These are phyloP conservation scores for Coemansia sp. DNA, from an alignment of 192 early-diverging fungal species.

Conservation along the genomic window DNA sequence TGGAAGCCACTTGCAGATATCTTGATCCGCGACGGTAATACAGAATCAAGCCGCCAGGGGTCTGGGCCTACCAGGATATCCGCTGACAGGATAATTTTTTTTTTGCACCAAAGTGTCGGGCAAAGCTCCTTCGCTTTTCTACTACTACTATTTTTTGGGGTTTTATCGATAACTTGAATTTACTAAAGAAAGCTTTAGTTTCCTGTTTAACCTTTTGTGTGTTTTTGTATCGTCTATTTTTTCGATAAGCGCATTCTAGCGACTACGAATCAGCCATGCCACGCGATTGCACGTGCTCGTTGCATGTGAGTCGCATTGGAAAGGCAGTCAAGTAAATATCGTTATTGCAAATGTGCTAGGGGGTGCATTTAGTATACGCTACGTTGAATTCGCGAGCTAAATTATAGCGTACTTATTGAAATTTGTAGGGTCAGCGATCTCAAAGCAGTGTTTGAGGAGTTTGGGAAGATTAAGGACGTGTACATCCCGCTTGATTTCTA, in stretches of 20 bases:
- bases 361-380: background rate
- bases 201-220: background rate
- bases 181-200: background rate
- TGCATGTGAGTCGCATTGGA: conserved; percentile 53
- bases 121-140: background rate
- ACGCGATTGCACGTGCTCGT: conserved; percentile 54
- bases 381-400: conserved; percentile 13
- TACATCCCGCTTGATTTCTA: conserved; percentile 53
- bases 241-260: background rate
- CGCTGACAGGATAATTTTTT: background rate
- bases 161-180: background rate
- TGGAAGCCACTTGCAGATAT: background rate
- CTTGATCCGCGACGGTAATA: background rate
- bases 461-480: conserved; percentile 52
- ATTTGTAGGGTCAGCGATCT: conserved; percentile 39
- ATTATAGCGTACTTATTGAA: background rate
- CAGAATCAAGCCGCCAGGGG: conserved; percentile 1
- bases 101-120: background rate
- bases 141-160: background rate
- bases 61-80: conserved; percentile 2
- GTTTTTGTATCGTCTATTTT: background rate
- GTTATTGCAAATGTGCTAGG: background rate
- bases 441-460: conserved; percentile 40
- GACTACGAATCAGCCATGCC: conserved; percentile 24
- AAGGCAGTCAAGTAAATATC: conserved; percentile 48